These are phyloP conservation scores for Guyanaporus albipodus DNA, from an alignment of 768 basidiomycete species.

Conservation along the genomic window DNA sequence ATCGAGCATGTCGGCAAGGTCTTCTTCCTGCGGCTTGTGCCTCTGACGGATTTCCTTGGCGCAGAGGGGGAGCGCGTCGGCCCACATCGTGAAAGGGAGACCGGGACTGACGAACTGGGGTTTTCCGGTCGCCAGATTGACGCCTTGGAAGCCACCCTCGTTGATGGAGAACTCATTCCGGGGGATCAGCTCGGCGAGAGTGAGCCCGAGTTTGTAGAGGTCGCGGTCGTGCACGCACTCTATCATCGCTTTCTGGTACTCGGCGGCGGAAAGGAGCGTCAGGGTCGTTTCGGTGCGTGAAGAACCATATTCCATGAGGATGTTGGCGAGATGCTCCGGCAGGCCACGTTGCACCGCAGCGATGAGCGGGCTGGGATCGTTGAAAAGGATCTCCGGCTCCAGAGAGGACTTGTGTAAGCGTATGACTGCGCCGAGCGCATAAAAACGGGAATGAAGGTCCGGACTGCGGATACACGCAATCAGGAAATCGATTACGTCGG, in stretches of 20 bases:
- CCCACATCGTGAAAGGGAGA: conserved; percentile 57
- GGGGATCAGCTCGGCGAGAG: conserved; percentile 46
- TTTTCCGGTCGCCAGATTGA: conserved; percentile 41
- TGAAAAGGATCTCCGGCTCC: conserved; percentile 41
- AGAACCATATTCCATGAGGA: conserved; percentile 47
- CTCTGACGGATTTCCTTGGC: conserved; percentile 50
- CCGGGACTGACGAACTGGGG: conserved; percentile 43
- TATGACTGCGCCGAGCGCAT: conserved; percentile 51
- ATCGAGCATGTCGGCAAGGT: conserved; percentile 61
- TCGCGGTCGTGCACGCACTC: conserved; percentile 43
- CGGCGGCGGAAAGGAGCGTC: conserved; percentile 36
- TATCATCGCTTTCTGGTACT: conserved; percentile 55
- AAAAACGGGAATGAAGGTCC: conserved; percentile 50
- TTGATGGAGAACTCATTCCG: conserved; percentile 58
- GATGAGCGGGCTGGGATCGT: conserved; percentile 50
- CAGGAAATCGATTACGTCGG: conserved; percentile 45
- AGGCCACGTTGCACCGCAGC: conserved; percentile 38
- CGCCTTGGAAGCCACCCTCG: conserved; percentile 51
- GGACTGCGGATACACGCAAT: conserved; percentile 53
- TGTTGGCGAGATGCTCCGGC: conserved; percentile 43
- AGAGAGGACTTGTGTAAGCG: conserved; percentile 43
- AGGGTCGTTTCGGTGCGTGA: conserved; percentile 45
- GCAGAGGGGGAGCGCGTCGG: conserved; percentile 56
- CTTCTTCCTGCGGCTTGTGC: conserved; percentile 39
- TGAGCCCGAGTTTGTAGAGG: conserved; percentile 48